Percentiles rank a stretch among this genome's conserved stretches.
phyloP scores from a whole-genome alignment of 2,329 filamentous ascomycete species.

The Cladosporium sp. region DNA sequence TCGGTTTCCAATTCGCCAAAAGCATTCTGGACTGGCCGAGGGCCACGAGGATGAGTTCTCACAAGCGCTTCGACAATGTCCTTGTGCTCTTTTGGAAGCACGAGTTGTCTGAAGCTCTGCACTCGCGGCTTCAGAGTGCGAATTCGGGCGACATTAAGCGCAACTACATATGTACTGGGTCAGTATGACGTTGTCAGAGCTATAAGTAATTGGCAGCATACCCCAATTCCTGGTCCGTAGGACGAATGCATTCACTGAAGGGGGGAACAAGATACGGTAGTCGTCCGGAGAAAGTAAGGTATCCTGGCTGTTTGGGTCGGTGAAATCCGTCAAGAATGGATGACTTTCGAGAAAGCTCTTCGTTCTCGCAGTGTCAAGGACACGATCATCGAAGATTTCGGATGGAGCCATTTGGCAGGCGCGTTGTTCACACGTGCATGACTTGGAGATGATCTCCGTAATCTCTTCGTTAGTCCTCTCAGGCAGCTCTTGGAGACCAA shows the following conservation, averaged over 20 bases:
- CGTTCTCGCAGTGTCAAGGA: not conserved
- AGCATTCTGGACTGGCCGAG: conserved; percentile 4
- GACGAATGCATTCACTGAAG: not conserved
- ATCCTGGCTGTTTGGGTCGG: not conserved
- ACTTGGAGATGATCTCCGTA: not conserved
- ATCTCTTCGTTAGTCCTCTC: not conserved
- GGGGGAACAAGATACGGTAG: not conserved
- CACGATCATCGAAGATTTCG: not conserved
- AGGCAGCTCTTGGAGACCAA: not conserved
- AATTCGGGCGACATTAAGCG: not conserved
- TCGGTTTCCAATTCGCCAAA: not conserved
- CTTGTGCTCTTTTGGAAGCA: conserved; percentile 10
- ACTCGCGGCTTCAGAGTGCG: not conserved
- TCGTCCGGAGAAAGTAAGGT: not conserved
- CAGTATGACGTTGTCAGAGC: not conserved
- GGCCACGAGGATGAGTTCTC: conserved; percentile 16
- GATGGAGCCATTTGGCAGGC: not conserved
- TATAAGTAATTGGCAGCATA: not conserved
- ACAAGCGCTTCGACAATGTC: conserved; percentile 11
- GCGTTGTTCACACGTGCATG: too few species aligned
- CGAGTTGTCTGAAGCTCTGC: conserved; percentile 8
- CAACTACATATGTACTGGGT: not conserved
- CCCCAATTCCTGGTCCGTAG: conserved; percentile 2
- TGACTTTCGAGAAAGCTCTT: not conserved
- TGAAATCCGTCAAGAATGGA: not conserved